Conservation (phyloP, 257 asterid genomes). For the Gentiana macrophylla region DNA sequence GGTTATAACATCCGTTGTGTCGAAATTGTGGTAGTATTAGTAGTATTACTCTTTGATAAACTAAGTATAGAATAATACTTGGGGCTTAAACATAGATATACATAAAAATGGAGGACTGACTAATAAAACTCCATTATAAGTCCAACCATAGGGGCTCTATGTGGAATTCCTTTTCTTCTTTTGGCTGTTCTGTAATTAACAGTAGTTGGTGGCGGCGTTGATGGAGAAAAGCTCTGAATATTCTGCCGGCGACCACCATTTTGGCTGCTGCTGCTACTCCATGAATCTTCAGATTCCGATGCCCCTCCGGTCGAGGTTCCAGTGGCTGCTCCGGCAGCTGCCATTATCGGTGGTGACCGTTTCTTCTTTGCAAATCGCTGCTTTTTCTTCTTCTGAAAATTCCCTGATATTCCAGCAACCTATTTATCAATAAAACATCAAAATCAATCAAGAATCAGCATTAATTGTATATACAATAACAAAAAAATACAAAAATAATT, state of each 20-base stretch:
- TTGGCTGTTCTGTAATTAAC: constrained; percentile 45
- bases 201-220: constrained; percentile 78
- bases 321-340: background rate
- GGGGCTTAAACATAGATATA: constrained; percentile 11
- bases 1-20: background rate
- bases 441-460: too few relatives aligned
- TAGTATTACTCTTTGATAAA: too few relatives aligned
- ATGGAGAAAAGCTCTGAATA: constrained; percentile 52
- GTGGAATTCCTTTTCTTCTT: constrained; percentile 86
- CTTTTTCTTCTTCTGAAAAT: constrained; percentile 23
- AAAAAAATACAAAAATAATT: constrained; percentile 1
- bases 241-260: constrained; percentile 20
- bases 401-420: constrained; percentile 68
- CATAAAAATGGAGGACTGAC: constrained; percentile 10
- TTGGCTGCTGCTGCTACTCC: constrained; percentile 36
- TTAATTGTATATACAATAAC: too few relatives aligned
- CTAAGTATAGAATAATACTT: too few relatives aligned
- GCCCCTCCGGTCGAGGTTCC: too few relatives aligned
- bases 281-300: constrained; percentile 49
- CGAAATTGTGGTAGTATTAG: background rate
- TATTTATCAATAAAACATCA: constrained; percentile 12
- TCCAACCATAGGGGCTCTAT: constrained; percentile 80
- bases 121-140: constrained; percentile 27
- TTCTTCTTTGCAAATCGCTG: constrained; percentile 25
- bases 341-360: constrained; percentile 1